Conservation (phyloP, 139 green algal genomes). For the Volvox reticuliferus region DNA sequence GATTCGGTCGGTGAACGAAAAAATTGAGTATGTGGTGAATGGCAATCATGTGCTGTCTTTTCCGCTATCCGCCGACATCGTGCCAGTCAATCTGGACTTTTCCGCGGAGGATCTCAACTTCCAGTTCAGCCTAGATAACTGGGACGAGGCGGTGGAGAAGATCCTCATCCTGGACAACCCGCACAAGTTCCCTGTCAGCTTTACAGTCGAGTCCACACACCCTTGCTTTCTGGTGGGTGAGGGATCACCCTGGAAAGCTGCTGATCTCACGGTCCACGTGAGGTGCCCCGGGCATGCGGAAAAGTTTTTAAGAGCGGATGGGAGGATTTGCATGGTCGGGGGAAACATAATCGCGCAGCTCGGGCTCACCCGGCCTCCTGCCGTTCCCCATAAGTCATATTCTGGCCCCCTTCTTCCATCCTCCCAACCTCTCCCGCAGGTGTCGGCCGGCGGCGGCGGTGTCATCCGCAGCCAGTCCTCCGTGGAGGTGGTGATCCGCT, state of each 20-base stretch:
- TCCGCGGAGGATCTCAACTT: constrained; percentile 76
- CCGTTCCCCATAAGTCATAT: not conserved
- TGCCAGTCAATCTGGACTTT: constrained; percentile 75
- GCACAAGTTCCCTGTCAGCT: constrained; percentile 76
- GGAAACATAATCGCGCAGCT: too few relatives aligned
- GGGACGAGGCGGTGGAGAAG: constrained; percentile 51
- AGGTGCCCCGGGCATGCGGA: too few relatives aligned
- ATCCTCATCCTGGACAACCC: constrained; percentile 74
- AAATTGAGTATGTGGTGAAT: constrained; percentile 82
- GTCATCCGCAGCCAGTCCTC: constrained; percentile 59
- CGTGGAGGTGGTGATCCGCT: constrained; percentile 59
- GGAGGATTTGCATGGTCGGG: too few relatives aligned
- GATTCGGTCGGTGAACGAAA: constrained; percentile 57
- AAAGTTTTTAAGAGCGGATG: too few relatives aligned
- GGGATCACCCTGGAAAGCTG: too few relatives aligned
- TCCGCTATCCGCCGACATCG: constrained; percentile 70
- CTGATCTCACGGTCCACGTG: too few relatives aligned
- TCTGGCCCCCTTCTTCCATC: not conserved
- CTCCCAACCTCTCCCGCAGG: not conserved
- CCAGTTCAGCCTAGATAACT: constrained; percentile 46
- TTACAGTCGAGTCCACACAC: constrained; percentile 55
- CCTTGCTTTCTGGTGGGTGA: constrained; percentile 57
- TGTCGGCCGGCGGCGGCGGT: constrained; percentile 25
- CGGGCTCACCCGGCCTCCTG: too few relatives aligned
- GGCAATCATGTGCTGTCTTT: constrained; percentile 72